A percentile compares a stretch with the other conserved stretches of the same genome.
phyloP scores from a whole-genome alignment of 2,329 filamentous ascomycete species.

The Claviceps humidiphila region DNA sequence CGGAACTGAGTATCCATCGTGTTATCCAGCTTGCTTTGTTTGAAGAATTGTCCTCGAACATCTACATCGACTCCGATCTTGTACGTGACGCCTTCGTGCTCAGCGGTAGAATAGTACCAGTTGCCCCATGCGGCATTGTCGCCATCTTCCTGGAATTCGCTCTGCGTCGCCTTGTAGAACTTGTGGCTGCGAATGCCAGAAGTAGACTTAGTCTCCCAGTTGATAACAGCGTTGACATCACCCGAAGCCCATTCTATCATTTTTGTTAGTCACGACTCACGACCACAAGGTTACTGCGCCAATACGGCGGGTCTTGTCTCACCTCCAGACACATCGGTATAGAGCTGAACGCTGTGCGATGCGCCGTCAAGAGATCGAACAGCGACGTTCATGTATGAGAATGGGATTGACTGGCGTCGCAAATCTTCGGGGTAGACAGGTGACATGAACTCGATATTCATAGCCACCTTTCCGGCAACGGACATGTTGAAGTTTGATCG shows the following conservation, averaged over 20 bases:
- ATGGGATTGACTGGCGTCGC: conserved; percentile 52
- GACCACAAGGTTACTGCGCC: background rate
- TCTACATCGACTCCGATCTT: conserved; percentile 53
- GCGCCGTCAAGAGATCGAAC: conserved; percentile 49
- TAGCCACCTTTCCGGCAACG: conserved; percentile 43
- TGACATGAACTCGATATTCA: conserved; percentile 59
- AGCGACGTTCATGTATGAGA: conserved; percentile 55
- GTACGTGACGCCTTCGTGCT: conserved; percentile 40
- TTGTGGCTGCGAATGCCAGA: conserved; percentile 49
- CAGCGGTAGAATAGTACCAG: conserved; percentile 60
- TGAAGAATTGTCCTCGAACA: conserved; percentile 55
- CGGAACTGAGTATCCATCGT: conserved; percentile 49
- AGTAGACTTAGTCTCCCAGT: conserved; percentile 46
- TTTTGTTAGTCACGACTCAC: background rate
- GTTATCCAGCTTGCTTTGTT: conserved; percentile 48
- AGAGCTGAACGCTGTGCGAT: conserved; percentile 53
- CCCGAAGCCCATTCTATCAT: conserved; percentile 57
- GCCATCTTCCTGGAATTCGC: conserved; percentile 50
- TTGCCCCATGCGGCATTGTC: conserved; percentile 74
- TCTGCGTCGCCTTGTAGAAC: conserved; percentile 46
- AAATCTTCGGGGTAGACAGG: conserved; percentile 55
- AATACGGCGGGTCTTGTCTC: background rate
- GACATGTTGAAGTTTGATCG: conserved; percentile 56
- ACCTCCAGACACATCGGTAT: conserved; percentile 51
- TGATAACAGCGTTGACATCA: conserved; percentile 37